A percentile compares a stretch with the other conserved stretches of the same genome.
Conservation (phyloP, 2,329 filamentous ascomycete genomes). For the Biscogniauxia mediterranea region DNA sequence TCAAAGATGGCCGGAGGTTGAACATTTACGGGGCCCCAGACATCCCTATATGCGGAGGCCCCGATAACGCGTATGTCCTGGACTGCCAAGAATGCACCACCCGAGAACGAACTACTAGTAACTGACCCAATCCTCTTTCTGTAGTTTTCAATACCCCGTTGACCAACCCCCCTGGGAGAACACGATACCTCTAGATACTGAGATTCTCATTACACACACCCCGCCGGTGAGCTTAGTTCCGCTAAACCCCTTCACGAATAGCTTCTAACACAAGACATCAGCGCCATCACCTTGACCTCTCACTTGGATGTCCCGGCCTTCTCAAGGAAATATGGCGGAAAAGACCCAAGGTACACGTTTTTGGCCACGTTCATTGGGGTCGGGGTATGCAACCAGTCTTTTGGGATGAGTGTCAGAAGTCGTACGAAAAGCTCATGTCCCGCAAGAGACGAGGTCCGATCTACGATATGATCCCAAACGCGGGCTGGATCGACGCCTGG, state of each 20-base stretch:
- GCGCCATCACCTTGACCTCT: slow-evolving; percentile 67
- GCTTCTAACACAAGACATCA: slow-evolving; percentile 24
- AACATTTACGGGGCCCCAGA: slow-evolving; percentile 80
- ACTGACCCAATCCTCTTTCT: slow-evolving; percentile 4
- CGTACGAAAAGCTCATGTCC: slow-evolving; percentile 65
- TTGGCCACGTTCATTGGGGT: slow-evolving; percentile 80
- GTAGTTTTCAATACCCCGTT: slow-evolving; percentile 69
- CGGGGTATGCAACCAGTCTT: slow-evolving; percentile 67
- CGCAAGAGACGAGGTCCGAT: slow-evolving; percentile 42
- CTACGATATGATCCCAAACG: slow-evolving; percentile 46
- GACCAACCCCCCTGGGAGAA: slow-evolving; percentile 68
- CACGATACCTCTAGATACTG: slow-evolving; percentile 68
- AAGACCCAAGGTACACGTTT: slow-evolving; percentile 73
- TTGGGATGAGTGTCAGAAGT: slow-evolving; percentile 71
- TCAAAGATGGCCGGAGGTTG: slow-evolving; percentile 58
- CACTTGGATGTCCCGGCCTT: slow-evolving; percentile 68
- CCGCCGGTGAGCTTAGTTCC: slow-evolving; percentile 57
- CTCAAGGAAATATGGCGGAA: slow-evolving; percentile 72
- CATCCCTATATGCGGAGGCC: slow-evolving; percentile 72
- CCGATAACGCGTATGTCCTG: slow-evolving; percentile 56
- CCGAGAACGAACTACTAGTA: neutral
- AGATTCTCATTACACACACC: slow-evolving; percentile 78
- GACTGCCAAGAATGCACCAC: slow-evolving; percentile 6
- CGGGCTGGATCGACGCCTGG: slow-evolving; percentile 46
- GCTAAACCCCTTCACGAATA: neutral